Base-by-base conservation (phyloP, 371 early-diverging fungal species). In the Batrachochytrium dendrobatidis region DNA sequence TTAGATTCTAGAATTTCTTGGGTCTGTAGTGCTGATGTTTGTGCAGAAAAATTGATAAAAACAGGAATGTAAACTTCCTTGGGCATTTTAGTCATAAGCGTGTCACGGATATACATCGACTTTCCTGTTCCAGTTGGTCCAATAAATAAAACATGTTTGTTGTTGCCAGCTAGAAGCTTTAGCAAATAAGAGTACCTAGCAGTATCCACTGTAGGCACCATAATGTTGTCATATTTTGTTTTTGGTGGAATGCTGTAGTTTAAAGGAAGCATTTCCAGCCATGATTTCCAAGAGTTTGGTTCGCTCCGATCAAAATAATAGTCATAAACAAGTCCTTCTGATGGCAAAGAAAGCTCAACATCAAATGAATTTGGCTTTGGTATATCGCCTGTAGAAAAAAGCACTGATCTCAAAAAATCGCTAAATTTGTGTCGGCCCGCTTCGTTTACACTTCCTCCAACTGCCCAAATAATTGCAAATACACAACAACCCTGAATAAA, bases 81-180 rank as follows among this genome's bases (percentile, higher is more conserved):
- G 25, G 72, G 56, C 34, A 73, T 39, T 15, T 62, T 53, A 35
- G 69, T 76, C 55, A 72, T 69, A n/a, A 79, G 44, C 18, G 73
- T 71, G 55, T 79, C 74, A 24, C 64, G 58, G 24, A 79, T 70
- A 55, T 79, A 79, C 70, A 72, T 68, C 12, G 75, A 76, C 50
- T 79, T 79, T 20, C 79, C 79, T 0, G 77, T 77, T 22, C 80
- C 80, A 0, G 80, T 75, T 2, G 77, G 76, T 1, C 77, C 80
- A 3, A 80, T 72, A 58, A 77, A 75, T 44, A 80, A 59, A 17
- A 80, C 60, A 17, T 71, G 68, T 56, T 73, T 72, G 45, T 61
- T 53, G 56, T 72, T 62, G 1, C 67, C 59, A 0, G 68, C 70
- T 10, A 80, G 63, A 12, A 76, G 61, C 39, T 68, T 63, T n/a